Conservation (phyloP, 228 moss, liverwort and hornwort species). For the Sphagnum fallax region DNA sequence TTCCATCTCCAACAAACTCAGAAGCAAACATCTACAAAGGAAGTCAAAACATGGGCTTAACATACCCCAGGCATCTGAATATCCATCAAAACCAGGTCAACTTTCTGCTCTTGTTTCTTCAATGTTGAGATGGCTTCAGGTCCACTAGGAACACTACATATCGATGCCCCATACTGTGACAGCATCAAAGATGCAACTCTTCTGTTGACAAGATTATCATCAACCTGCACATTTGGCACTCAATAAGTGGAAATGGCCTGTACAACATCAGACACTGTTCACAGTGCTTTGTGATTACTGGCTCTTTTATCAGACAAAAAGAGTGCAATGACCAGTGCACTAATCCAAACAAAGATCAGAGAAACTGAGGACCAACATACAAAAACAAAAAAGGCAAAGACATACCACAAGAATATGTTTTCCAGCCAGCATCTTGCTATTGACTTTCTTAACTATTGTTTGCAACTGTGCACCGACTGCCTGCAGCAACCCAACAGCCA, state of each 20-base stretch:
- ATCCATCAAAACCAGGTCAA: constrained; percentile 70
- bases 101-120: constrained; percentile 30
- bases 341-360: too few relatives aligned
- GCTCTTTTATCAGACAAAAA: too few relatives aligned
- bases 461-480: constrained; percentile 43
- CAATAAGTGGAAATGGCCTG: too few relatives aligned
- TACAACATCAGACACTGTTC: too few relatives aligned
- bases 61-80: constrained; percentile 81
- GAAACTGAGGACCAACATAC: neutral
- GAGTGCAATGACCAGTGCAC: too few relatives aligned
- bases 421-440: constrained; percentile 40
- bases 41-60: neutral
- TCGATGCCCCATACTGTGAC: constrained; percentile 50
- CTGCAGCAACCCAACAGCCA: constrained; percentile 41
- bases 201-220: constrained; percentile 76
- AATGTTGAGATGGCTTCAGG: constrained; percentile 44
- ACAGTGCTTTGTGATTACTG: too few relatives aligned
- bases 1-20: neutral
- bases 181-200: constrained; percentile 68
- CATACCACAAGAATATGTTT: constrained; percentile 65
- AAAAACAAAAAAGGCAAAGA: neutral
- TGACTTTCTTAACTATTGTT: constrained; percentile 15
- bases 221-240: constrained; percentile 32
- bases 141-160: constrained; percentile 51
- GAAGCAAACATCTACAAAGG: neutral